Evolutionary conservation across 2,329 filamentous ascomycete species (phyloP).

Genomic region (Pseudogymnoascus sp.): DNA sequence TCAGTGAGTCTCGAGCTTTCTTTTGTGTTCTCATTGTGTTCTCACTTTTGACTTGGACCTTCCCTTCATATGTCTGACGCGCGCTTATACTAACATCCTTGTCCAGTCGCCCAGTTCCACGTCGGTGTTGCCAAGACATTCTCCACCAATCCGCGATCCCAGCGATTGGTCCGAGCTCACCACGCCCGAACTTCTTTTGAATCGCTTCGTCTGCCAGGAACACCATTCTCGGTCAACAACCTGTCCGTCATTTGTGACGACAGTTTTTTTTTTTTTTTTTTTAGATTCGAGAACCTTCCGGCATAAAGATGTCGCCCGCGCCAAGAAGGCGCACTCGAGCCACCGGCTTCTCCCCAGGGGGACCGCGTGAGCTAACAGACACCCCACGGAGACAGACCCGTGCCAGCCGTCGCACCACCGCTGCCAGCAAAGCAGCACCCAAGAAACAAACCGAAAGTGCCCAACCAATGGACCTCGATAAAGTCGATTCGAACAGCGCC

Average conservation of each 20-base stretch:
- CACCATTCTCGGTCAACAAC: background rate
- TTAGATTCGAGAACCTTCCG: background rate
- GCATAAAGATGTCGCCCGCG: background rate
- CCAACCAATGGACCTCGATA: background rate
- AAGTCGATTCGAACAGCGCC: background rate
- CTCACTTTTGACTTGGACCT: background rate
- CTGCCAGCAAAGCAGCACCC: background rate
- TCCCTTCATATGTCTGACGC: background rate
- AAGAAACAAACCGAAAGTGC: background rate
- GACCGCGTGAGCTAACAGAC: conserved; percentile 7
- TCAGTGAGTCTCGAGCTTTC: background rate
- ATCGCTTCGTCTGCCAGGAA: background rate
- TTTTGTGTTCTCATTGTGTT: background rate
- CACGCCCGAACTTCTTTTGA: background rate
- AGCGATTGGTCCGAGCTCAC: background rate
- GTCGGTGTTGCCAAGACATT: conserved; percentile 3
- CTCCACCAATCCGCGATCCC: conserved; percentile 2
- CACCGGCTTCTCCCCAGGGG: conserved; percentile 6
- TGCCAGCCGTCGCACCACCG: background rate
- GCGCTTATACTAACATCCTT: conserved; percentile 3
- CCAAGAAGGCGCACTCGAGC: conserved; percentile 9
- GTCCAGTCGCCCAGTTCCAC: background rate
- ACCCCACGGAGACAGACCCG: background rate
- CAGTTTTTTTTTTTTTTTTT: background rate
- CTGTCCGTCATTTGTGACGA: conserved; percentile 3